A percentile compares a stretch with the other conserved stretches of the same genome.
Evolutionary conservation across 805 yeast genomes (phyloP).

Genomic region (Grigorovia transvaalensis): DNA sequence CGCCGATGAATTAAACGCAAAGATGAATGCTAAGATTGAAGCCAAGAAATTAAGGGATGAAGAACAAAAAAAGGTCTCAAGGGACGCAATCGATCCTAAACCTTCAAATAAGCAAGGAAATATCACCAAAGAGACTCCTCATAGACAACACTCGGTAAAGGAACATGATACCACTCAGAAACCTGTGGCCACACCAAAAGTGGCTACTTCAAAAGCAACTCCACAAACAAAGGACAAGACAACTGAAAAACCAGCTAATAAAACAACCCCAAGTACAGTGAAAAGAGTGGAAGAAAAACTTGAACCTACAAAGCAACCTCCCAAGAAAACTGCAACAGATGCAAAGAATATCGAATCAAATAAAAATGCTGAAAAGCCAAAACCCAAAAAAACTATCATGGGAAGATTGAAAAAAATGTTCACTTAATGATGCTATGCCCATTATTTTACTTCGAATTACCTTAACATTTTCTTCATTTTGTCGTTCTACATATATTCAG

Average conservation of each 20-base stretch:
- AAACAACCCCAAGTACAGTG: background rate
- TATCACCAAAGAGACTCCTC: background rate
- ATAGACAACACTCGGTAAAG: background rate
- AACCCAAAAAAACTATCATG: constrained; percentile 16
- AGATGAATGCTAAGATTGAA: constrained; percentile 18
- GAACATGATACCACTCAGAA: background rate
- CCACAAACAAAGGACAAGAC: background rate
- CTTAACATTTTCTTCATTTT: background rate
- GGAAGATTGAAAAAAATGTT: constrained; percentile 17
- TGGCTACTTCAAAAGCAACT: background rate
- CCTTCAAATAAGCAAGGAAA: background rate
- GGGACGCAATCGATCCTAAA: background rate
- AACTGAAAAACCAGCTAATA: background rate
- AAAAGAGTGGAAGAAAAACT: background rate
- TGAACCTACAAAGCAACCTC: constrained; percentile 1
- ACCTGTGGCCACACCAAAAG: background rate
- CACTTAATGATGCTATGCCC: background rate
- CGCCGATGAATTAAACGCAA: constrained; percentile 47
- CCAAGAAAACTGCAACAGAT: constrained; percentile 1
- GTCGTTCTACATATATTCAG: background rate
- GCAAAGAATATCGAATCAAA: no score
- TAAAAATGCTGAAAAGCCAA: constrained; percentile 2
- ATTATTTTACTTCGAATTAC: background rate
- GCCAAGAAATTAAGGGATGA: constrained; percentile 6
- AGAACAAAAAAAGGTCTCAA: background rate